Percentiles rank a stretch among this genome's conserved stretches.
Conservation (phyloP, 768 basidiomycete genomes). For the Rhodotorula paludigena region DNA sequence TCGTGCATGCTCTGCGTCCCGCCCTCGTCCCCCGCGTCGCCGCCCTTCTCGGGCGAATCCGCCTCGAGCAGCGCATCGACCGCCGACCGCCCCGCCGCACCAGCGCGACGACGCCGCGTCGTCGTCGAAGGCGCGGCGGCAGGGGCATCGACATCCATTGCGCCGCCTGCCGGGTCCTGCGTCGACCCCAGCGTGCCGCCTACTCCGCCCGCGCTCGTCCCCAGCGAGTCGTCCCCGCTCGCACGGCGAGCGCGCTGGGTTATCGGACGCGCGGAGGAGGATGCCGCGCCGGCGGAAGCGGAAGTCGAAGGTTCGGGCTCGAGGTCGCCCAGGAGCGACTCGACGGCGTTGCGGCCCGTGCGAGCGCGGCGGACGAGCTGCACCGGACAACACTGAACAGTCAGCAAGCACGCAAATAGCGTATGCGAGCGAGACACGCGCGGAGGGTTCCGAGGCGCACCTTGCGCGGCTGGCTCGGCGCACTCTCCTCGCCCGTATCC, state of each 20-base stretch:
- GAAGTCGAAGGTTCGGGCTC: background rate
- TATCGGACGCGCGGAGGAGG: no score
- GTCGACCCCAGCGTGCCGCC: no score
- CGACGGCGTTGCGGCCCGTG: background rate
- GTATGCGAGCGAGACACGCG: no score
- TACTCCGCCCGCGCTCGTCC: no score
- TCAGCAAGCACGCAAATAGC: background rate
- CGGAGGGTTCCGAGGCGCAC: no score
- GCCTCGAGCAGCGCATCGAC: slow-evolving; percentile 3
- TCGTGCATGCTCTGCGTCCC: slow-evolving; percentile 7
- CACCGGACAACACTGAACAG: background rate
- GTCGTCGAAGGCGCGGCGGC: no score
- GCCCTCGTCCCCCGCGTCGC: no score
- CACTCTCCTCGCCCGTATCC: background rate
- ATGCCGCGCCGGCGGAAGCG: background rate
- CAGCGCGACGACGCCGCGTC: background rate
- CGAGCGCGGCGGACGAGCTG: slow-evolving; percentile 11
- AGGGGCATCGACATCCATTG: no score
- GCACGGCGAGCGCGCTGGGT: no score
- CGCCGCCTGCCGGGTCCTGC: no score
- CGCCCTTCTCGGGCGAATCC: slow-evolving; percentile 2
- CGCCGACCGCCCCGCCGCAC: background rate
- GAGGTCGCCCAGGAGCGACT: slow-evolving; percentile 7
- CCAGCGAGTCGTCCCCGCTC: no score
- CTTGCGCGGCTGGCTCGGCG: slow-evolving; percentile 3